These are phyloP conservation scores for Polygonum maritimum DNA, from an alignment of 148 eudicot species.

Conservation along the genomic window DNA sequence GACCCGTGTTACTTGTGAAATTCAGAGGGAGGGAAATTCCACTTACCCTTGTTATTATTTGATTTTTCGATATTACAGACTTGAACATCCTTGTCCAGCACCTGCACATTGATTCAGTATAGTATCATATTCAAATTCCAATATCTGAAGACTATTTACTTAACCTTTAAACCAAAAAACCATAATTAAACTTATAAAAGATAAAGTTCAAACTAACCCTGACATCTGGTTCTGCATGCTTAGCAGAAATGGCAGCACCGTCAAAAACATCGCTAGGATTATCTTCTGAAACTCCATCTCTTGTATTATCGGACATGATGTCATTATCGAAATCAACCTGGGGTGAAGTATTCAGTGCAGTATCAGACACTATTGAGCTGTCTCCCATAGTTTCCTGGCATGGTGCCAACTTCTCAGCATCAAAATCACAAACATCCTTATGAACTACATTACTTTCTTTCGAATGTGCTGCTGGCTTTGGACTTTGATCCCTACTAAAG, in stretches of 20 bases:
- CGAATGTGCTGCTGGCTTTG: neutral
- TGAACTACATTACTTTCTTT: neutral
- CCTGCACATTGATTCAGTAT: neutral
- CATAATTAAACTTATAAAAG: neutral
- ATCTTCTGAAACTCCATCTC: neutral
- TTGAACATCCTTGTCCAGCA: neutral
- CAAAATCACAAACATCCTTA: neutral
- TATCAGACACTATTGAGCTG: neutral
- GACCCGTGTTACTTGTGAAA: neutral
- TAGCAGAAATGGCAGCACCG: neutral
- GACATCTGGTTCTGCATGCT: neutral
- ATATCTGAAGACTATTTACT: neutral
- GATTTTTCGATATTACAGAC: neutral
- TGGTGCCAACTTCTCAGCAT: neutral
- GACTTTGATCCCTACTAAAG: neutral
- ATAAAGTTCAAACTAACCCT: neutral
- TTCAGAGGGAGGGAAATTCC: neutral
- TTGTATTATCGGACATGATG: neutral
- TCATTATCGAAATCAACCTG: neutral
- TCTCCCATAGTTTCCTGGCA: neutral
- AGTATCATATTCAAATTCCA: neutral
- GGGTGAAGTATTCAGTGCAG: neutral
- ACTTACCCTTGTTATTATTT: neutral
- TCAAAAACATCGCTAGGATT: neutral
- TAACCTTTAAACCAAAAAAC: neutral